Percentiles rank a stretch among this genome's conserved stretches.
Evolutionary conservation across 129 eudicot genomes (phyloP).

Genomic region (Apium graveolens): DNA sequence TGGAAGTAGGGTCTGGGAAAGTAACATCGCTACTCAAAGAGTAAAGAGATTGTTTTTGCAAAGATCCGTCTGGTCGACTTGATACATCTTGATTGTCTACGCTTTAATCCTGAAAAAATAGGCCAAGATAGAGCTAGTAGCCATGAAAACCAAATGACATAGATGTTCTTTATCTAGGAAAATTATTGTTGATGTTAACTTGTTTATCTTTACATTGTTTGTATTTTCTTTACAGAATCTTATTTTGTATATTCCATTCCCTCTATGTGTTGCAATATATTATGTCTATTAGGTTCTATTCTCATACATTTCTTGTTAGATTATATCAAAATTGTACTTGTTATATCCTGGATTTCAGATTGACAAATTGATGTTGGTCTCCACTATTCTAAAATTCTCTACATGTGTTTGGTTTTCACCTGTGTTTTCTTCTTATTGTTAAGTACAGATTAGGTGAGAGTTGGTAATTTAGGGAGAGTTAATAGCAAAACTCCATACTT

Average conservation of each 20-base stretch:
- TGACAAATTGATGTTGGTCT: constrained; percentile 23
- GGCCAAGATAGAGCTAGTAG: constrained; percentile 26
- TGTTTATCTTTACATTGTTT: constrained; percentile 34
- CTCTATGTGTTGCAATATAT: background rate
- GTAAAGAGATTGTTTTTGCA: background rate
- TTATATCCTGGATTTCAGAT: constrained; percentile 13
- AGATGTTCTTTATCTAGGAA: background rate
- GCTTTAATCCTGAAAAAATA: constrained; percentile 28
- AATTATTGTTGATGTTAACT: constrained; percentile 25
- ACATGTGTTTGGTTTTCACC: constrained; percentile 40
- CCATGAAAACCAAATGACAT: constrained; percentile 11
- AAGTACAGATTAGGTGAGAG: constrained; percentile 62
- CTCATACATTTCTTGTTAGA: constrained; percentile 12
- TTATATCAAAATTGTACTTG: background rate
- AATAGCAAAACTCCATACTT: constrained; percentile 17
- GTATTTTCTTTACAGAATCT: constrained; percentile 27
- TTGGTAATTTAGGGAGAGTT: constrained; percentile 24
- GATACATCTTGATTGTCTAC: constrained; percentile 33
- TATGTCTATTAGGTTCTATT: background rate
- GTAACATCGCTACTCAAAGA: background rate
- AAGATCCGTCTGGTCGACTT: background rate
- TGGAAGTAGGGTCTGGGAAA: background rate
- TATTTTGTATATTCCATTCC: constrained; percentile 6
- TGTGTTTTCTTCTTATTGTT: constrained; percentile 29
- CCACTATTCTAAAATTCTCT: constrained; percentile 5